Conservation (phyloP, 2,329 filamentous ascomycete species). For the Fusarium guadeloupense region DNA sequence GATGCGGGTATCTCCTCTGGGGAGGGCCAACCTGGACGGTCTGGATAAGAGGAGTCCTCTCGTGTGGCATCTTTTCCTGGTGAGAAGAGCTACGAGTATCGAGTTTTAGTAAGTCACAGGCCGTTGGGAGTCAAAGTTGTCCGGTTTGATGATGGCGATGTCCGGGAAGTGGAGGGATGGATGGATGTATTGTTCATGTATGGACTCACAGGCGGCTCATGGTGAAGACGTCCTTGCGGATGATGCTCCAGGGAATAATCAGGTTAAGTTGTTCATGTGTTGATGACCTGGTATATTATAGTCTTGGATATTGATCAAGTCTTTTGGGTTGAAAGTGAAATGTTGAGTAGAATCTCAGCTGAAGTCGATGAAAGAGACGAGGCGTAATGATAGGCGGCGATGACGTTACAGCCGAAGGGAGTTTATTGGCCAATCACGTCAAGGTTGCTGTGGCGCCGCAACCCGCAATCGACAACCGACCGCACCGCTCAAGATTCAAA, state of each 20-base stretch:
- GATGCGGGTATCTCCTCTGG: slow-evolving; percentile 66
- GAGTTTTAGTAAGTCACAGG: slow-evolving; percentile 7
- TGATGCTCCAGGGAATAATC: slow-evolving; percentile 12
- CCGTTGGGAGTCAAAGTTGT: neutral
- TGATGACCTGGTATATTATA: neutral
- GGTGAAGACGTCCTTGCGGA: slow-evolving; percentile 14
- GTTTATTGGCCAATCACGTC: slow-evolving; percentile 29
- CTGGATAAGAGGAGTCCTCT: slow-evolving; percentile 74
- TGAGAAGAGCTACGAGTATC: slow-evolving; percentile 17
- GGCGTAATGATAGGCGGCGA: slow-evolving; percentile 38
- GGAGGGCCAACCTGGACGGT: slow-evolving; percentile 65
- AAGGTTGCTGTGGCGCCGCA: neutral
- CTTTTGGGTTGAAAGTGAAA: slow-evolving; percentile 14
- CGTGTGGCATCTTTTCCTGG: slow-evolving; percentile 53
- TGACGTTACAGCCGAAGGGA: slow-evolving; percentile 36
- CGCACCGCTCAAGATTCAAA: too few relatives aligned
- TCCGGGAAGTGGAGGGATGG: slow-evolving; percentile 24
- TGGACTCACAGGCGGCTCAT: slow-evolving; percentile 41
- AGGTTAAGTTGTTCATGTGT: slow-evolving; percentile 9
- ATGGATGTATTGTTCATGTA: neutral
- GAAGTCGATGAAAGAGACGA: slow-evolving; percentile 13
- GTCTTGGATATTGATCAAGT: slow-evolving; percentile 5
- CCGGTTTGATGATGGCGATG: slow-evolving; percentile 4
- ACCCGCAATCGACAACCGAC: too few relatives aligned
- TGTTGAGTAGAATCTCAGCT: too few relatives aligned